These are phyloP conservation scores for Ajuga chamaepitys DNA, from an alignment of 257 asterid species.

Conservation along the genomic window DNA sequence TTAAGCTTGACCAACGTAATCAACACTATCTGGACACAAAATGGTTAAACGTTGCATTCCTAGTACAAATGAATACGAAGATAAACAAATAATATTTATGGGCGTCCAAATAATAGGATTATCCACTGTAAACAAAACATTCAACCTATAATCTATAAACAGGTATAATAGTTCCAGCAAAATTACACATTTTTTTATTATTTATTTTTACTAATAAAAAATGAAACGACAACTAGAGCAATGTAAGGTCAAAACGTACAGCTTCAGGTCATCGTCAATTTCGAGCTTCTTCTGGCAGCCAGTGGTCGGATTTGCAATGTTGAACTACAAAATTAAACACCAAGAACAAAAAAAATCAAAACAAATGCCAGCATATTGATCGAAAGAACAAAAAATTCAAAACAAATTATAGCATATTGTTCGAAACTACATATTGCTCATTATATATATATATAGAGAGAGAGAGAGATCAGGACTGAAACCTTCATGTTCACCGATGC, in stretches of 20 bases:
- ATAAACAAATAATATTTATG: background rate
- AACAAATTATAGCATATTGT: background rate
- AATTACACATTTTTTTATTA: too few relatives aligned
- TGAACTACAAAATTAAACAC: slow-evolving; percentile 26
- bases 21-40: too few relatives aligned
- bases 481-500: slow-evolving; percentile 33
- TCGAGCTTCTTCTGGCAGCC: slow-evolving; percentile 64
- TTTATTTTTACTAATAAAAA: too few relatives aligned
- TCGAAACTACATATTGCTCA: too few relatives aligned
- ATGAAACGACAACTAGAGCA: background rate
- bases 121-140: background rate
- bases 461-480: background rate
- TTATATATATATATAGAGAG: background rate
- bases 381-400: background rate
- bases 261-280: slow-evolving; percentile 49
- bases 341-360: background rate
- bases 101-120: background rate
- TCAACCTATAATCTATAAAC: background rate
- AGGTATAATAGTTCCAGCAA: background rate
- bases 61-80: too few relatives aligned
- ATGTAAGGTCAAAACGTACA: slow-evolving; percentile 20
- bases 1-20: too few relatives aligned
- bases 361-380: too few relatives aligned
- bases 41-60: too few relatives aligned
- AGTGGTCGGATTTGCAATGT: slow-evolving; percentile 45